Conservation (phyloP, 768 basidiomycete species). For the Rhodotorula toruloides region DNA sequence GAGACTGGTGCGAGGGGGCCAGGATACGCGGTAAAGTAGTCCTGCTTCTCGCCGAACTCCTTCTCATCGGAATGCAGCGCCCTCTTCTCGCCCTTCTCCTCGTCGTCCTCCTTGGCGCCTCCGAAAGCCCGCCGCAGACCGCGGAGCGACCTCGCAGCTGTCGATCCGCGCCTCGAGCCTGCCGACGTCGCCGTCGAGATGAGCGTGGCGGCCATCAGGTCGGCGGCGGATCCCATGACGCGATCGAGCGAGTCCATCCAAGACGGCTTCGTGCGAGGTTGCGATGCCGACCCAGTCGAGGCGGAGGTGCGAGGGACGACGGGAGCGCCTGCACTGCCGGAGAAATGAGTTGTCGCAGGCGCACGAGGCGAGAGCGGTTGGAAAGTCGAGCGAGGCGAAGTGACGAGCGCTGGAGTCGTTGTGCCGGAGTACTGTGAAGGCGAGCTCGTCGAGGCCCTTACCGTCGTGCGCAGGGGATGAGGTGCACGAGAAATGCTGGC, state of each 20-base stretch:
- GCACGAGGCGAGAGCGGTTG: background rate
- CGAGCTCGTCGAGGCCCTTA: background rate
- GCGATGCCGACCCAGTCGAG: background rate
- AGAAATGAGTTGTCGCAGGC: background rate
- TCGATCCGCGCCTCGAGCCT: background rate
- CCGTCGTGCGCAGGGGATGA: background rate
- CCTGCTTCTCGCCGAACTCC: background rate
- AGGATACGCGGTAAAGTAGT: background rate
- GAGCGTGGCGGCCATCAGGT: constrained; percentile 5
- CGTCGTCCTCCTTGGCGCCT: background rate
- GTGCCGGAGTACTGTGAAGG: background rate
- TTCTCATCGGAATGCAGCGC: no score
- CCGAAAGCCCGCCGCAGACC: background rate
- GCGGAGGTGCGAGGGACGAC: no score
- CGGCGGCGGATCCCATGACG: constrained; percentile 26
- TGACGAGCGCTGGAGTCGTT: no score
- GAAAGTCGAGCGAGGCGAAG: background rate
- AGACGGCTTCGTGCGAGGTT: background rate
- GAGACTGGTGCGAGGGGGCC: background rate
- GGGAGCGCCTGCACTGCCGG: background rate
- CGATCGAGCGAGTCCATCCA: constrained; percentile 25
- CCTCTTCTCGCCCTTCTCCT: background rate
- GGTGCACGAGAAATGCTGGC: background rate
- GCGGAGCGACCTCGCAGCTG: background rate
- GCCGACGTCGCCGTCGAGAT: background rate